phyloP scores from a whole-genome alignment of 306 rosid species.

The Psophocarpus tetragonolobus region DNA sequence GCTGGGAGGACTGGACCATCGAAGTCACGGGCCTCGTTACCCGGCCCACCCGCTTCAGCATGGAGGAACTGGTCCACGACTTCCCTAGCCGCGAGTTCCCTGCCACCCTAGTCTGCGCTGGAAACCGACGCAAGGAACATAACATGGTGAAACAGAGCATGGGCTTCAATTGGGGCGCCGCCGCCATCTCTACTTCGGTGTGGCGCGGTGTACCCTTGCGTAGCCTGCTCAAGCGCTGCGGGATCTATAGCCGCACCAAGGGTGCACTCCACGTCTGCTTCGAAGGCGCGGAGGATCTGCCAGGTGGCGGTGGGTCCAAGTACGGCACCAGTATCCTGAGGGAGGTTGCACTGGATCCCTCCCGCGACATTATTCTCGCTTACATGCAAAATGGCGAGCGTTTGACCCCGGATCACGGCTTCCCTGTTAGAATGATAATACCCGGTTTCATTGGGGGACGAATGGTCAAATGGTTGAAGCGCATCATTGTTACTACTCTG shows the following conservation, averaged over 20 bases:
- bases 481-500: conserved; percentile 61
- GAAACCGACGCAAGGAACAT: conserved; percentile 78
- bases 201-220: conserved; percentile 69
- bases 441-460: conserved; percentile 83
- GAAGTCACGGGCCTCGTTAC: conserved; percentile 74
- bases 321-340: conserved; percentile 65
- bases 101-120: conserved; percentile 69
- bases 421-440: conserved; percentile 71
- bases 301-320: conserved; percentile 83
- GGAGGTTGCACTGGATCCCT: conserved; percentile 77
- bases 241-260: conserved; percentile 42
- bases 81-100: conserved; percentile 57
- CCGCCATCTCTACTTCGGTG: conserved; percentile 67
- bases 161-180: conserved; percentile 89
- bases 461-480: conserved; percentile 87
- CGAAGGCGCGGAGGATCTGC: conserved; percentile 80
- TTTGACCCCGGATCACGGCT: conserved; percentile 76
- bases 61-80: conserved; percentile 63
- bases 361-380: conserved; percentile 72
- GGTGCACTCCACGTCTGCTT: conserved; percentile 79
- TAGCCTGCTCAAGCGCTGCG: conserved; percentile 57
- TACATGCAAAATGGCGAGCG: conserved; percentile 79
- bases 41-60: conserved; percentile 51
- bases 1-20: conserved; percentile 68
- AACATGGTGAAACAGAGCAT: conserved; percentile 75